Conservation (phyloP, 73 alveolate genomes). For the Paramecium tetraurelia region DNA sequence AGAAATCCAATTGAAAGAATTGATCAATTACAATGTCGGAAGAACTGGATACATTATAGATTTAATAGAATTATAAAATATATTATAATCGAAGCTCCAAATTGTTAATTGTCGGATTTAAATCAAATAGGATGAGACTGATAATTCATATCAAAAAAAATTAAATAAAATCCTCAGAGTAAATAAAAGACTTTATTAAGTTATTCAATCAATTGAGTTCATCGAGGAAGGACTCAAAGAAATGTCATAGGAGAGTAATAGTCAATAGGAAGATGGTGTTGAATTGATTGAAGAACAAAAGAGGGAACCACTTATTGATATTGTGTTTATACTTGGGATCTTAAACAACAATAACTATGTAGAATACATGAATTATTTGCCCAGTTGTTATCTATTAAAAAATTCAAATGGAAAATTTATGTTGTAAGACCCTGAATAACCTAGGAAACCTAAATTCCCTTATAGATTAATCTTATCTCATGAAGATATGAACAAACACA, state of each 20-base stretch:
- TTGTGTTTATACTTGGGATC: background rate
- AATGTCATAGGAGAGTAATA: background rate
- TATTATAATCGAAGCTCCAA: background rate
- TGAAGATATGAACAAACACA: conserved; percentile 45
- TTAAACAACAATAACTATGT: background rate
- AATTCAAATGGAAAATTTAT: background rate
- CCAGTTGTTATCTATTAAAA: background rate
- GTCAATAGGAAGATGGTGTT: background rate
- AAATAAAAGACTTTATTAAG: background rate
- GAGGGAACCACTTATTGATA: background rate
- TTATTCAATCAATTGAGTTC: background rate
- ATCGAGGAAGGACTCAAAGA: background rate
- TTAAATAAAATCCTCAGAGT: background rate
- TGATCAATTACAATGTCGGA: background rate
- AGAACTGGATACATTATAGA: conserved; percentile 39
- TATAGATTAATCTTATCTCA: background rate
- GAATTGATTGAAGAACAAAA: background rate
- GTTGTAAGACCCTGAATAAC: background rate
- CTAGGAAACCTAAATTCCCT: background rate
- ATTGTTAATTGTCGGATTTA: background rate
- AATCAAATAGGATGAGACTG: background rate
- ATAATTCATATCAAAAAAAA: background rate
- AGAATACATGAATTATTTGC: background rate
- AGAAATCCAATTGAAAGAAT: background rate
- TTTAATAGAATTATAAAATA: background rate